These are phyloP conservation scores for Acacia pycnantha DNA, from an alignment of 331 rosid genomes.

Conservation along the genomic window DNA sequence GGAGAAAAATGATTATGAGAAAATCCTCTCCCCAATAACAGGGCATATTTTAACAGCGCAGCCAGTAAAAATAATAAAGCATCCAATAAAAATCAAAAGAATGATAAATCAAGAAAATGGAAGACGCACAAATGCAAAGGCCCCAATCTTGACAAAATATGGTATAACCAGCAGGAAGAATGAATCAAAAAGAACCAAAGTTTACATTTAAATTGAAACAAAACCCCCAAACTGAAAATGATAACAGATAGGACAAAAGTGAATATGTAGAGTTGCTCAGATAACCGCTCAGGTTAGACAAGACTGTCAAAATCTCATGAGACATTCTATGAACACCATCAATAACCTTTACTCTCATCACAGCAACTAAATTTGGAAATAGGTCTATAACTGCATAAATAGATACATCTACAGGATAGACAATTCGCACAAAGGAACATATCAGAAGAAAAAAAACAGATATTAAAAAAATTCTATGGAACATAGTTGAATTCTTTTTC, in stretches of 20 bases:
- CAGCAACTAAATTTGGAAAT: constrained; percentile 41
- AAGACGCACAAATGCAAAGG: background rate
- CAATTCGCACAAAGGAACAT: background rate
- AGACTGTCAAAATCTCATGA: constrained; percentile 46
- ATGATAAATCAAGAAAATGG: background rate
- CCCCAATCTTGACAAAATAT: background rate
- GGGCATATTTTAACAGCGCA: background rate
- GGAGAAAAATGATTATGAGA: too few relatives aligned
- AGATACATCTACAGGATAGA: background rate
- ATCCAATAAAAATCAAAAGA: background rate
- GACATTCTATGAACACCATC: constrained; percentile 46
- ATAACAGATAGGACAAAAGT: too few relatives aligned
- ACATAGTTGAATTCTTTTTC: background rate
- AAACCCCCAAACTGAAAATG: background rate
- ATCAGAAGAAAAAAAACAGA: background rate
- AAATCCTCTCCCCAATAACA: too few relatives aligned
- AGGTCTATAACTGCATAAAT: background rate
- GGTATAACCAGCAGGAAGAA: background rate
- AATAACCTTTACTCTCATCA: constrained; percentile 55
- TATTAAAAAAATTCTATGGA: background rate
- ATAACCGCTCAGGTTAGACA: constrained; percentile 86
- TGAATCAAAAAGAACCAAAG: background rate
- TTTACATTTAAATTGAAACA: background rate
- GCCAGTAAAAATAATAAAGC: too few relatives aligned
- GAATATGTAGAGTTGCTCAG: constrained; percentile 56